Conservation (phyloP, 495 filamentous ascomycete species). For the Pyronema omphalodes region DNA sequence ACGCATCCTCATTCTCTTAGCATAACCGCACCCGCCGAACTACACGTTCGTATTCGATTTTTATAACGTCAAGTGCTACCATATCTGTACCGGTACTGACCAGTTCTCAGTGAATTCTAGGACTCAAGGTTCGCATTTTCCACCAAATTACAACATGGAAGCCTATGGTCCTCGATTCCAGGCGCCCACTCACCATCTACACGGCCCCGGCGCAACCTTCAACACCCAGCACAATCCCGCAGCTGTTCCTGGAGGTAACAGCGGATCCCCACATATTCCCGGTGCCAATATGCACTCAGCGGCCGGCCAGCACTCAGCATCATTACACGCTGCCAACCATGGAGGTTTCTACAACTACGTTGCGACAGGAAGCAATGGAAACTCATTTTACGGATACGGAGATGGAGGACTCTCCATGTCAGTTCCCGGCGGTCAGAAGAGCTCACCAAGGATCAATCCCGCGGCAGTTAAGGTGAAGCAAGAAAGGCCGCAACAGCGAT, state of each 20-base stretch:
- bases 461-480: constrained; percentile 18
- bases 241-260: constrained; percentile 12
- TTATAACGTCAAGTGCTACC: no score
- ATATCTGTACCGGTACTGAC: background rate
- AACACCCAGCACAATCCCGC: constrained; percentile 20
- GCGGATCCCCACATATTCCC: constrained; percentile 20
- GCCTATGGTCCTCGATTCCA: constrained; percentile 13
- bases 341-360: constrained; percentile 12
- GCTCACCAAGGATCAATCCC: constrained; percentile 18
- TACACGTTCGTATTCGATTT: background rate
- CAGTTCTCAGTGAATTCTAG: background rate
- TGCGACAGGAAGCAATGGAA: background rate
- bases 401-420: no score
- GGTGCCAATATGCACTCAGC: constrained; percentile 20
- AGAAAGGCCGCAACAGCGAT: constrained; percentile 18
- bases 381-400: background rate
- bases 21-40: background rate
- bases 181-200: constrained; percentile 20
- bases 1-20: background rate
- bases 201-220: constrained; percentile 15
- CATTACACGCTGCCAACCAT: constrained; percentile 12
- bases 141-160: constrained; percentile 11
- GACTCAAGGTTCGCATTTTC: background rate
- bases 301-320: constrained; percentile 19
- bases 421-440: constrained; percentile 9